These are phyloP conservation scores for Fusarium sacchari DNA, from an alignment of 2,329 filamentous ascomycete genomes.

Conservation along the genomic window DNA sequence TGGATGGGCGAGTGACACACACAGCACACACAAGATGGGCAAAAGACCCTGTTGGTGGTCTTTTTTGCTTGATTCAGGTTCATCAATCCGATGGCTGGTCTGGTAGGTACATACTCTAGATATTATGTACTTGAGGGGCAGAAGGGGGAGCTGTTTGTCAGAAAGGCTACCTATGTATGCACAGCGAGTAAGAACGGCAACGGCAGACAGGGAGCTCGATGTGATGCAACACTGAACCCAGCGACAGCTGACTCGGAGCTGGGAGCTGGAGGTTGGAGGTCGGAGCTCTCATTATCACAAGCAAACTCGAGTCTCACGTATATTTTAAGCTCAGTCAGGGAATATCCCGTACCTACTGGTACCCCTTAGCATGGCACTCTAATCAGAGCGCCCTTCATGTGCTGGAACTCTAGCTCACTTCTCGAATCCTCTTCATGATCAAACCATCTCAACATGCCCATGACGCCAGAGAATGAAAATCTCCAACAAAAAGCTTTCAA, in stretches of 20 bases:
- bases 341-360: neutral
- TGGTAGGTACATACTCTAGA: neutral
- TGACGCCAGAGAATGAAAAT: conserved; percentile 27
- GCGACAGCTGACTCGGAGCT: conserved; percentile 23
- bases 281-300: conserved; percentile 17
- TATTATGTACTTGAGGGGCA: neutral
- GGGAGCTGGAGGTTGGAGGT: conserved; percentile 1
- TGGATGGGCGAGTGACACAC: conserved; percentile 40
- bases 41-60: conserved; percentile 27
- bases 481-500: conserved; percentile 36
- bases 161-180: neutral
- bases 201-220: neutral
- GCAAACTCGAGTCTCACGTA: conserved; percentile 10
- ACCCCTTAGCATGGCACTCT: neutral
- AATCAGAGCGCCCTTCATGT: neutral
- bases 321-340: neutral
- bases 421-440: conserved; percentile 6
- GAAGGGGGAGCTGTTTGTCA: neutral
- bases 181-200: neutral
- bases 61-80: conserved; percentile 10
- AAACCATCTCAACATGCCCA: conserved; percentile 9
- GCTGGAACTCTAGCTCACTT: neutral
- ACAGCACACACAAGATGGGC: conserved; percentile 26
- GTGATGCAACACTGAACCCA: neutral
- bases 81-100: neutral